These are phyloP conservation scores for Sporothrix brunneoviolacea DNA, from an alignment of 2,329 filamentous ascomycete genomes.

Conservation along the genomic window DNA sequence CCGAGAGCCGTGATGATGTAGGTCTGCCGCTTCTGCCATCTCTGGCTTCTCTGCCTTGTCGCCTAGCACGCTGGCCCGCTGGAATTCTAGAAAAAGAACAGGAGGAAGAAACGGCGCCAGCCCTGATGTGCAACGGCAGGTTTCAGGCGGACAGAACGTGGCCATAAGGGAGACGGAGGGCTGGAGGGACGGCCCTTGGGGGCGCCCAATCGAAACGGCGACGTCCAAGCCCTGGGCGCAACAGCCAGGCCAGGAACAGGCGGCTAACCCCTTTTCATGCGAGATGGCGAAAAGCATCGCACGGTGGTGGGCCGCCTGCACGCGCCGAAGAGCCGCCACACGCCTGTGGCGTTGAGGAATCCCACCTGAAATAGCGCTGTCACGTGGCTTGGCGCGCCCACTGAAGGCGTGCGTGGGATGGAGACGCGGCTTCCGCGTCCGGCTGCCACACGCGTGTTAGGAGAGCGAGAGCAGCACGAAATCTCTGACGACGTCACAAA, in stretches of 20 bases:
- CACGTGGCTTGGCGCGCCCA: constrained; percentile 4
- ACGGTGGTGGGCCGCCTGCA: too few relatives aligned
- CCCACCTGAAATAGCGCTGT: background rate
- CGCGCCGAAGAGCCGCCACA: too few relatives aligned
- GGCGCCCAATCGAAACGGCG: background rate
- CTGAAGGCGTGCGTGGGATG: background rate
- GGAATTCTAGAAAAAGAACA: too few relatives aligned
- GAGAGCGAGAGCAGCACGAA: too few relatives aligned
- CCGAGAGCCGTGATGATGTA: background rate
- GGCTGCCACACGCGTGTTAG: background rate
- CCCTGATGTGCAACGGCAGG: constrained; percentile 1
- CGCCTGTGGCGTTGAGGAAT: too few relatives aligned
- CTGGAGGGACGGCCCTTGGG: background rate
- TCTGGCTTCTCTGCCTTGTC: too few relatives aligned
- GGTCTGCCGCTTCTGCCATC: background rate
- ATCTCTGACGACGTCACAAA: background rate
- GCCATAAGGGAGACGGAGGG: too few relatives aligned
- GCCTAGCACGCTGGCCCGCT: too few relatives aligned
- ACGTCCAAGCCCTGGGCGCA: background rate
- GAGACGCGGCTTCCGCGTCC: constrained; percentile 3
- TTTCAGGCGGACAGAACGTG: background rate
- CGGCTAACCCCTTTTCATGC: too few relatives aligned
- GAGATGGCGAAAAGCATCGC: too few relatives aligned
- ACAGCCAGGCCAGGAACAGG: too few relatives aligned
- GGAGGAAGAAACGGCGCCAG: too few relatives aligned